Conservation (phyloP, 495 filamentous ascomycete species). For the Penicillium dipodomyicola region DNA sequence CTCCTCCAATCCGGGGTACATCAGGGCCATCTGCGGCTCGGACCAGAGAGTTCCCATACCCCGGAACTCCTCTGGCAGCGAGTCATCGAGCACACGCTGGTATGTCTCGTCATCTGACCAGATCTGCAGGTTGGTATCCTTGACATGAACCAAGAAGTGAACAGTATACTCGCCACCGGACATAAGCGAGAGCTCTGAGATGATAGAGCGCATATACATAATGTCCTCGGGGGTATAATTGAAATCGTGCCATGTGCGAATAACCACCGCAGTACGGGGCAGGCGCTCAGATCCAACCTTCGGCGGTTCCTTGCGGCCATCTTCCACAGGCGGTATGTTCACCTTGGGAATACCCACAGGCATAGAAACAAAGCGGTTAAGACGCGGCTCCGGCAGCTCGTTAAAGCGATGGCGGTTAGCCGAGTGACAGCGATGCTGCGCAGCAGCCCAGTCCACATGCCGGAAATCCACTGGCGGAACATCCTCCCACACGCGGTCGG, state of each 20-base stretch:
- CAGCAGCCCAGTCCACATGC: constrained; percentile 69
- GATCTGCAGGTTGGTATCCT: constrained; percentile 61
- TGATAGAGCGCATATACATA: constrained; percentile 55
- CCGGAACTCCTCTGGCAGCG: constrained; percentile 80
- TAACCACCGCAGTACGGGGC: constrained; percentile 58
- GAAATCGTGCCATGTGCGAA: constrained; percentile 64
- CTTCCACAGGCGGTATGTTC: constrained; percentile 10
- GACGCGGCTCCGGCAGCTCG: constrained; percentile 39
- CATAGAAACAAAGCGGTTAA: constrained; percentile 48
- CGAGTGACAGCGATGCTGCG: constrained; percentile 65
- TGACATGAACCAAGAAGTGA: constrained; percentile 66
- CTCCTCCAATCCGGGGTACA: constrained; percentile 81
- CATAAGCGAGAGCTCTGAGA: constrained; percentile 59
- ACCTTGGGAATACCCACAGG: constrained; percentile 34
- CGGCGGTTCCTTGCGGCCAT: constrained; percentile 13
- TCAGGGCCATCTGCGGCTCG: constrained; percentile 81
- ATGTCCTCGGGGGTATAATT: constrained; percentile 52
- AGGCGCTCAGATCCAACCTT: constrained; percentile 35
- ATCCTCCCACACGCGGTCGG: constrained; percentile 69
- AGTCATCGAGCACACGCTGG: constrained; percentile 61
- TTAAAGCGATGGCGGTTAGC: constrained; percentile 72
- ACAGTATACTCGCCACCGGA: constrained; percentile 63
- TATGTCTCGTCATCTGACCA: constrained; percentile 65
- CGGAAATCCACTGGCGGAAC: constrained; percentile 69
- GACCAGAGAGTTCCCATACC: constrained; percentile 91